A percentile compares a stretch with the other conserved stretches of the same genome.
Conservation (phyloP, 352 stramenopile species). For the Pythium apleroticum region DNA sequence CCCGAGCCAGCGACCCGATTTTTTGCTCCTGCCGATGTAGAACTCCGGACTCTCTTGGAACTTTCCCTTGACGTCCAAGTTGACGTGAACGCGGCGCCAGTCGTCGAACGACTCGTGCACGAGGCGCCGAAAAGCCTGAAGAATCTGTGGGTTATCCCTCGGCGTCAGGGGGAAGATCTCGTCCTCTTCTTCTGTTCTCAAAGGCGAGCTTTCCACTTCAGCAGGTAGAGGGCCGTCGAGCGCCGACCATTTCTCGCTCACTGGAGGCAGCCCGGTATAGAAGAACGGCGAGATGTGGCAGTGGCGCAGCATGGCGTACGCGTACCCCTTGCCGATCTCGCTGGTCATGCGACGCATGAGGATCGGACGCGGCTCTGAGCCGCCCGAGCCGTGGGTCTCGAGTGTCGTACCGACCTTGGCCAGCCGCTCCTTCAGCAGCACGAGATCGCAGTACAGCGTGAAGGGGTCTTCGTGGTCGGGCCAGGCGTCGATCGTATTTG, state of each 20-base stretch:
- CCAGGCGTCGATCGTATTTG: not conserved
- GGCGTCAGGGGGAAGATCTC: not conserved
- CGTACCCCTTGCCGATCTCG: not conserved
- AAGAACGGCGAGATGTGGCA: constrained; percentile 7
- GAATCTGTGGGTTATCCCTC: not conserved
- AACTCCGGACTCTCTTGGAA: constrained; percentile 4
- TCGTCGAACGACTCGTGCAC: constrained; percentile 1
- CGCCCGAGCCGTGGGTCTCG: not conserved
- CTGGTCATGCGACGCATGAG: constrained; percentile 5
- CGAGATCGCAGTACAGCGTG: constrained; percentile 13
- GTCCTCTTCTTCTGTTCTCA: not conserved
- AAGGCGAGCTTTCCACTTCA: not conserved
- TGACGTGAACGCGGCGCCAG: constrained; percentile 6
- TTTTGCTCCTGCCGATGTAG: constrained; percentile 14
- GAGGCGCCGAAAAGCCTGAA: not conserved
- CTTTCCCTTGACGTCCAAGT: not conserved
- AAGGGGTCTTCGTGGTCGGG: constrained; percentile 4
- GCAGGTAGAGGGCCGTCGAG: not conserved
- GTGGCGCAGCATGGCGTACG: constrained; percentile 1
- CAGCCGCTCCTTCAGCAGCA: not conserved
- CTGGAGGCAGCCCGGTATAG: not conserved
- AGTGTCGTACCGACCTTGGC: not conserved
- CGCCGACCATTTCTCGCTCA: not conserved
- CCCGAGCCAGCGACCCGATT: constrained; percentile 12
- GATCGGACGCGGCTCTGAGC: not conserved